Percentiles rank a stretch among this genome's conserved stretches.
These are phyloP conservation scores for Colletotrichum sp. DNA, from an alignment of 2,329 filamentous ascomycete species.

Conservation along the genomic window DNA sequence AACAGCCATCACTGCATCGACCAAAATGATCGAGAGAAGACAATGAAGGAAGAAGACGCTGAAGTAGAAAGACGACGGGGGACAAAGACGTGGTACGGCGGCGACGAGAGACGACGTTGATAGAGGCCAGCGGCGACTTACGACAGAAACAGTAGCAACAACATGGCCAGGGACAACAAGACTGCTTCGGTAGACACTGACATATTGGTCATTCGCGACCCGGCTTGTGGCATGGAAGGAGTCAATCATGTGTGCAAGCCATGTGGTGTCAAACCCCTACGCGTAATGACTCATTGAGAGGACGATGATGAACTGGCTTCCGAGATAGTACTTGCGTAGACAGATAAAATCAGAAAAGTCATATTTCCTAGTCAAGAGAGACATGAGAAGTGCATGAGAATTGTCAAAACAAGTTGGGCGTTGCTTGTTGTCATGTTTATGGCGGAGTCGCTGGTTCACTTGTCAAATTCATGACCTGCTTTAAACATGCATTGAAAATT, in stretches of 20 bases:
- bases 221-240: neutral
- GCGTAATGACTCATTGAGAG: neutral
- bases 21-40: neutral
- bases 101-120: neutral
- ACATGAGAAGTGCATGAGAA: neutral
- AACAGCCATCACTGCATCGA: accelerated
- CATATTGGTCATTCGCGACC: neutral
- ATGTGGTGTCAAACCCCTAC: neutral
- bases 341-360: neutral
- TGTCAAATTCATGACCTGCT: neutral
- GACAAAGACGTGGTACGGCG: neutral
- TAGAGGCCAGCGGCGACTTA: too few relatives aligned
- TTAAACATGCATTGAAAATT: neutral
- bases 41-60: neutral
- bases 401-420: neutral
- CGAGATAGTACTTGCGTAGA: neutral
- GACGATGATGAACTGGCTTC: neutral
- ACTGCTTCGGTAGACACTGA: neutral
- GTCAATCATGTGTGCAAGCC: neutral
- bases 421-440: neutral
- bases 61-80: neutral
- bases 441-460: neutral
- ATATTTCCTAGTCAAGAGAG: neutral
- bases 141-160: neutral
- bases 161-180: neutral